Evolutionary conservation across 352 stramenopile genomes (phyloP).

Genomic region (Phytophthora pinifolia): DNA sequence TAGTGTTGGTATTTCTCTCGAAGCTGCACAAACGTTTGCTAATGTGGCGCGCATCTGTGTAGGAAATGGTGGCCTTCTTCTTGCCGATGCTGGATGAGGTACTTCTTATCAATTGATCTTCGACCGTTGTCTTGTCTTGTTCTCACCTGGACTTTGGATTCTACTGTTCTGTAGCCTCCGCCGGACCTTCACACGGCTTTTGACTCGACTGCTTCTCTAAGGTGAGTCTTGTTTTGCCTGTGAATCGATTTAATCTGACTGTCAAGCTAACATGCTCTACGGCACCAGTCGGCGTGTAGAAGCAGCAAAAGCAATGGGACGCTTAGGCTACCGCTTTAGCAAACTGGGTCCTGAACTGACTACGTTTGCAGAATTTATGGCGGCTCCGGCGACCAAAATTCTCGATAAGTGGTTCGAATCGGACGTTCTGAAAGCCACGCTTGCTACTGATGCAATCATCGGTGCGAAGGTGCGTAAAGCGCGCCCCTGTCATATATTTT

Average conservation of each 20-base stretch:
- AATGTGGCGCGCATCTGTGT: not conserved
- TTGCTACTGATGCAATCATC: constrained; percentile 93
- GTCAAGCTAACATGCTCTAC: not conserved
- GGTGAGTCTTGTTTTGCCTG: constrained; percentile 11
- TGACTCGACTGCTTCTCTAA: constrained; percentile 44
- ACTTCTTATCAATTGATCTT: not conserved
- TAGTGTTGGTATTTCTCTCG: not conserved
- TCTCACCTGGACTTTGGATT: not conserved
- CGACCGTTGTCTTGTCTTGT: not conserved
- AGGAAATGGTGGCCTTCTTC: constrained; percentile 84
- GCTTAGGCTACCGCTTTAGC: constrained; percentile 57
- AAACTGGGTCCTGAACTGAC: constrained; percentile 76
- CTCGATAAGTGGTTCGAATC: constrained; percentile 92
- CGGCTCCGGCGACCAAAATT: constrained; percentile 81
- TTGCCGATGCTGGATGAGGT: constrained; percentile 83
- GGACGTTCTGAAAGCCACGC: constrained; percentile 87
- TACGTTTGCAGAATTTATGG: constrained; percentile 90
- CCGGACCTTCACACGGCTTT: constrained; percentile 76
- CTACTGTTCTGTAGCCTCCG: constrained; percentile 40
- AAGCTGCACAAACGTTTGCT: not conserved
- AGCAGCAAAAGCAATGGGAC: constrained; percentile 63
- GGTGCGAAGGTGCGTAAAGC: constrained; percentile 73
- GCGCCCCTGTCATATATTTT: too few species aligned
- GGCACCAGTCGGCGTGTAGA: constrained; percentile 53
- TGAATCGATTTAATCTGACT: not conserved